phyloP scores from a whole-genome alignment of 768 basidiomycete species.

The Psilocybe subaeruginosa region DNA sequence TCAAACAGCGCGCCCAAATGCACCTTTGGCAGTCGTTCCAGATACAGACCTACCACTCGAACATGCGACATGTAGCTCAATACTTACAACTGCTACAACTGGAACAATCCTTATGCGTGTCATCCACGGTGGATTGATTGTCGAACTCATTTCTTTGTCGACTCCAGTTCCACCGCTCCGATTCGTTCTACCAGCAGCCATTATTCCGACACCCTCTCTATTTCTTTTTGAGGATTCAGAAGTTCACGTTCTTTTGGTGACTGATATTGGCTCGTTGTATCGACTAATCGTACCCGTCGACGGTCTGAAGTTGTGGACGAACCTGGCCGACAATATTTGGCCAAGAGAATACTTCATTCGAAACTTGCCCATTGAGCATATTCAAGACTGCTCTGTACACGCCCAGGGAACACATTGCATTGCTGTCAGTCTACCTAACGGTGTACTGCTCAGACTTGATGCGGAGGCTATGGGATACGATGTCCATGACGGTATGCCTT shows the following conservation, averaged over 20 bases:
- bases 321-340: slow-evolving; percentile 56
- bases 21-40: slow-evolving; percentile 46
- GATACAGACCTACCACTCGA: slow-evolving; percentile 58
- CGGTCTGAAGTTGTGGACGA: slow-evolving; percentile 59
- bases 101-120: slow-evolving; percentile 76
- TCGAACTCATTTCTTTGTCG: slow-evolving; percentile 80
- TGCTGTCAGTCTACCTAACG: slow-evolving; percentile 62
- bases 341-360: slow-evolving; percentile 71
- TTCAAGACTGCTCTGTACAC: slow-evolving; percentile 51
- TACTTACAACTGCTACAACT: slow-evolving; percentile 57
- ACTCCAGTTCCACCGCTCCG: slow-evolving; percentile 67
- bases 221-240: slow-evolving; percentile 56
- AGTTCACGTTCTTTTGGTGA: slow-evolving; percentile 74
- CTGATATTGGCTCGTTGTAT: slow-evolving; percentile 71
- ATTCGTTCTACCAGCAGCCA: slow-evolving; percentile 73
- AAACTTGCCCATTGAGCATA: slow-evolving; percentile 42
- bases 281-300: slow-evolving; percentile 68
- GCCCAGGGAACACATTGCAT: slow-evolving; percentile 70
- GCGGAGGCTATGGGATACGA: slow-evolving; percentile 59
- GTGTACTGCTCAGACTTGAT: slow-evolving; percentile 71
- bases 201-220: slow-evolving; percentile 68
- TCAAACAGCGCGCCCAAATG: slow-evolving; percentile 60
- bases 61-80: slow-evolving; percentile 70
- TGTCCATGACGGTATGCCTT: slow-evolving; percentile 57
- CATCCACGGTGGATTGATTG: slow-evolving; percentile 70